phyloP scores from a whole-genome alignment of 2,329 filamentous ascomycete genomes.

The Monosporascus cannonballus region DNA sequence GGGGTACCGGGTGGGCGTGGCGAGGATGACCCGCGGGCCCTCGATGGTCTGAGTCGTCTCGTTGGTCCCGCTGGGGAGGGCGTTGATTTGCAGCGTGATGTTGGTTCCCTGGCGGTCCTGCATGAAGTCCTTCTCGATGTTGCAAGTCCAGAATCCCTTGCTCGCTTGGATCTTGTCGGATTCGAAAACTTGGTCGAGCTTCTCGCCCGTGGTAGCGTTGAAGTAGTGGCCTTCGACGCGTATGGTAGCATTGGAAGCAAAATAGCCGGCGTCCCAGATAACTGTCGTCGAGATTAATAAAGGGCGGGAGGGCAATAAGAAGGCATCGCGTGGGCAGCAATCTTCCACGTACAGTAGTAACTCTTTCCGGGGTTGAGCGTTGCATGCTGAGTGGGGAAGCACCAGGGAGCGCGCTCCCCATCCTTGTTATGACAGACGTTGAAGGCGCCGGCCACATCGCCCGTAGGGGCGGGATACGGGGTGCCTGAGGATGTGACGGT shows the following conservation, averaged over 20 bases:
- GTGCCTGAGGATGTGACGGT: conserved; percentile 33
- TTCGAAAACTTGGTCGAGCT: conserved; percentile 28
- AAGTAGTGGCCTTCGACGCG: conserved; percentile 22
- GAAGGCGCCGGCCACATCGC: conserved; percentile 41
- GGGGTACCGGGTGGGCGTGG: conserved; percentile 26
- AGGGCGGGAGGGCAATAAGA: background rate
- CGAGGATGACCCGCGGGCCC: conserved; percentile 37
- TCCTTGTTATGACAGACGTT: conserved; percentile 42
- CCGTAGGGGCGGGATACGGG: conserved; percentile 36
- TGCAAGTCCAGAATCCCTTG: conserved; percentile 44
- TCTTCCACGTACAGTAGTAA: conserved; percentile 40
- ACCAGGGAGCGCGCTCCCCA: conserved; percentile 44
- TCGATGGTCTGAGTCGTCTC: conserved; percentile 23
- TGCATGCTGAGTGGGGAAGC: conserved; percentile 38
- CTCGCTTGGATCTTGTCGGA: conserved; percentile 30
- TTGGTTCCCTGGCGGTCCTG: conserved; percentile 34
- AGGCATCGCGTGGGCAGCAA: background rate
- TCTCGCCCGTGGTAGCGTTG: conserved; percentile 26
- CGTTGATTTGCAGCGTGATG: conserved; percentile 41
- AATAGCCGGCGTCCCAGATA: conserved; percentile 50
- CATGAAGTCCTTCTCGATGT: conserved; percentile 33
- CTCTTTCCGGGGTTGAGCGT: conserved; percentile 38
- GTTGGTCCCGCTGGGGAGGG: conserved; percentile 24
- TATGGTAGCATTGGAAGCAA: conserved; percentile 35
- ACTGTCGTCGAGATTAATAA: conserved; percentile 30